Evolutionary conservation across 1,284 basidiomycete genomes (phyloP), one percentile per base, ranked within the genome.

Genomic region (Xerocomus nothofagi): DNA sequence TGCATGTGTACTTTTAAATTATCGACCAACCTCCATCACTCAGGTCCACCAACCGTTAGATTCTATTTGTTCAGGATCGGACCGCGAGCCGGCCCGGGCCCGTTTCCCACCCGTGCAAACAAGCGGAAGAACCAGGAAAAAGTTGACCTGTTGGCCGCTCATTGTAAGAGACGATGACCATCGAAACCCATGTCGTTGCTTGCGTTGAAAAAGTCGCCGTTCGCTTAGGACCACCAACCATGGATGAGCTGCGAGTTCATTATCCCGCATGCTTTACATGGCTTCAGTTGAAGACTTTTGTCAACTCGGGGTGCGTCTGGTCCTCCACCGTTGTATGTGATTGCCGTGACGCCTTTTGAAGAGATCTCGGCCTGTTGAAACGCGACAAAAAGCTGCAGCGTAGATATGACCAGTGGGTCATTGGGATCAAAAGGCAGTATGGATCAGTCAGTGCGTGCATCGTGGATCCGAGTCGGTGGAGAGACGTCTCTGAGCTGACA

Each of bases 221-320:
- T 41, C 21, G 49, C 24, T 48, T 71, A 8, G 86, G 87, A 0
- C 80, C 74, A 23, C 88, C 88, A 8, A 87, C 84, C 1, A 68
- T 67, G 36, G 81, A 83, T 50, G 88, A 91, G 57, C 66, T 91
- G 4, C 65, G 80, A 7, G 74, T 71, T 1, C 70, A 86, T 59
- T 91, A 91, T 61, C 85, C 86, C 6, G 75, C 84, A 2, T 82
- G 79, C 57, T 89, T 88, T 58, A 87, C 86, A 3, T 91, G 86
- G 85, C 57, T 68, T 9, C 82, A 90, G 60, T 70, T 91, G 26
- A 89, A 83, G 68, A 78, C 82, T 2, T 88, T 90, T 57, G 76
- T 91, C 44, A 86, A 84, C 61, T 85, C 86, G 49, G 87, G 87
- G 86, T 87, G 61, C 43, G 71, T 60, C 42, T 18, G 5, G 3